Evolutionary conservation across 371 early-diverging fungal species (phyloP), one percentile per base, ranked within the genome.

Genomic region (Haplosporangium sp.): DNA sequence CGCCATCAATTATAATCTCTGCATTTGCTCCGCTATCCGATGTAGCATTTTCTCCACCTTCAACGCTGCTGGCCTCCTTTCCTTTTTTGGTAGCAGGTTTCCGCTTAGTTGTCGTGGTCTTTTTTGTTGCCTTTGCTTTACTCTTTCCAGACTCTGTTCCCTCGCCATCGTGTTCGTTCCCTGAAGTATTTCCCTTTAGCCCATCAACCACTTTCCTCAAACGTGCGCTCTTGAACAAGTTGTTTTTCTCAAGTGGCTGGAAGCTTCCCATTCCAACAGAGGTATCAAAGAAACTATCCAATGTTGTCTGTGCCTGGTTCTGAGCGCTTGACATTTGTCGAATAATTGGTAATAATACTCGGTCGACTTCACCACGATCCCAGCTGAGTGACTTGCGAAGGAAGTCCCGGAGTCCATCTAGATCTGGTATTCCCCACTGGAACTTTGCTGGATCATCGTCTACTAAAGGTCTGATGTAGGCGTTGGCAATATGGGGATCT

Each of bases 371-470:
- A 1, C 74, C 79, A 5, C 65, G 77, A 7, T 77, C 65, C 91
- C 91, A 92, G 1, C 84, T 86, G 9, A 90, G 82, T 57, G 85
- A 86, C 44, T 88, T 87, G 42, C 84, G 83, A 69, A 95, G 74
- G 61, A 84, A 90, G 44, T 87, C 85, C 2, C 94, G 90, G 53
- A 98, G 76, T 0, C 86, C 89, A 73, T 96, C 93, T 35, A 96
- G 64, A 63, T 96, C 92, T 1, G 97, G 96, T 27, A 90, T 84
- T 0, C 95, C 97, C 97, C 97, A 98, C 68, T 89, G 77, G 71
- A 97, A 96, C 35, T 78, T 65, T 38, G 88, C 71, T 3, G 81
- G 71, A 1, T 93, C 91, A 7, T 86, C 78, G 76, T 97, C 95
- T 0, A 97, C 95, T 47, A 84, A 71, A 0, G 99, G 99, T 27